Conservation (phyloP, 2,329 filamentous ascomycete genomes). For the Ophiocordyceps camponoti-saundersi region DNA sequence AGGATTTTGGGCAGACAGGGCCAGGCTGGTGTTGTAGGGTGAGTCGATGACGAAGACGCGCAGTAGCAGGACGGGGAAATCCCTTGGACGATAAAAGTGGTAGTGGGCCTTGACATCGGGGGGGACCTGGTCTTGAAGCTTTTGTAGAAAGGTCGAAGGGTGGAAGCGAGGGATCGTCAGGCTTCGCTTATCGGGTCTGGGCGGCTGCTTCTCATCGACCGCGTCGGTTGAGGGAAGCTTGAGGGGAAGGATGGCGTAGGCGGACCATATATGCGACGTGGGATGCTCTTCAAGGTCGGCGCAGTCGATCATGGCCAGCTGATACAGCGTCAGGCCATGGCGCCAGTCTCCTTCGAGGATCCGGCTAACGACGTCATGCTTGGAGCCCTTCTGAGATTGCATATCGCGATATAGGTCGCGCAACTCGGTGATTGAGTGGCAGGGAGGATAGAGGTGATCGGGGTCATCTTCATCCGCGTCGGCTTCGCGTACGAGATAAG, state of each 20-base stretch:
- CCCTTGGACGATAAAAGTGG: constrained; percentile 54
- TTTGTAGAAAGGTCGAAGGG: constrained; percentile 61
- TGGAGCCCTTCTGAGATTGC: constrained; percentile 40
- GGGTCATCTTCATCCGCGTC: constrained; percentile 23
- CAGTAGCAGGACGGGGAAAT: constrained; percentile 55
- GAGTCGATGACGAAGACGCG: constrained; percentile 67
- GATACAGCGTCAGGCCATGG: constrained; percentile 45
- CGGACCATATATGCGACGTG: constrained; percentile 44
- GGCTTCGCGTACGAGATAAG: constrained; percentile 11
- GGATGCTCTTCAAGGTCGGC: constrained; percentile 51
- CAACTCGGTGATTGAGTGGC: constrained; percentile 47
- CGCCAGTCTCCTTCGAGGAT: constrained; percentile 54
- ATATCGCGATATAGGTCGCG: constrained; percentile 45
- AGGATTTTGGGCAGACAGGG: constrained; percentile 17
- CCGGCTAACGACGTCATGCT: constrained; percentile 45
- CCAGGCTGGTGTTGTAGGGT: constrained; percentile 52
- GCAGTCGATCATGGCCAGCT: constrained; percentile 52
- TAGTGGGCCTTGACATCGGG: constrained; percentile 75
- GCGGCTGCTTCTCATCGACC: constrained; percentile 19
- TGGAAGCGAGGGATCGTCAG: constrained; percentile 55
- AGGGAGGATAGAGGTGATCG: constrained; percentile 53
- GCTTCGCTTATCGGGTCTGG: constrained; percentile 25
- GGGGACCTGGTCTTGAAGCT: constrained; percentile 56
- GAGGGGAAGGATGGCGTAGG: constrained; percentile 40
- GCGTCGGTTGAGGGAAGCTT: constrained; percentile 17